phyloP scores from a whole-genome alignment of 495 filamentous ascomycete genomes.

The Neurospora sp. region DNA sequence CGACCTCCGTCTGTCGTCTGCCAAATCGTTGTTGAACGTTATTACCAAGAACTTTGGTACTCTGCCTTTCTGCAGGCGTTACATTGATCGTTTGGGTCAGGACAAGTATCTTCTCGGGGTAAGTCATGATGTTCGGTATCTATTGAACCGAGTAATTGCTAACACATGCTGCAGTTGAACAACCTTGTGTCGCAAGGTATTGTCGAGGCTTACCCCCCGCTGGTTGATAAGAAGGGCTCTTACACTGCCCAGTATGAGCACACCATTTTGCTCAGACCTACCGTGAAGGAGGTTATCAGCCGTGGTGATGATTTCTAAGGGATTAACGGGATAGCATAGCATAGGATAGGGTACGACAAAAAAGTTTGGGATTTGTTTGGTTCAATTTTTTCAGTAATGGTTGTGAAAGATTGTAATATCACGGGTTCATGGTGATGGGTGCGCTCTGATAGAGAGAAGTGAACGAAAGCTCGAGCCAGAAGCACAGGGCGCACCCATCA shows the following conservation, averaged over 20 bases:
- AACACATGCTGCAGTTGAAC: conserved; percentile 54
- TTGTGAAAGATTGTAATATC: background rate
- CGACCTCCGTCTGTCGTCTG: conserved; percentile 59
- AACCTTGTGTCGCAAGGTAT: conserved; percentile 77
- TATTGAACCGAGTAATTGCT: background rate
- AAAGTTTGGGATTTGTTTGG: background rate
- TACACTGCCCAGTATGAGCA: conserved; percentile 95
- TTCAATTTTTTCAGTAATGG: background rate
- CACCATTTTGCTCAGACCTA: conserved; percentile 82
- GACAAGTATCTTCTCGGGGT: conserved; percentile 82
- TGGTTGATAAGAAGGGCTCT: conserved; percentile 87
- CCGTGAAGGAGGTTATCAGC: conserved; percentile 86
- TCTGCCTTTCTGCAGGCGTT: conserved; percentile 75
- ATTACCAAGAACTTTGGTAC: conserved; percentile 93
- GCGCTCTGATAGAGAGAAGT: background rate
- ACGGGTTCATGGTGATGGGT: background rate
- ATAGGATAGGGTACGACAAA: background rate
- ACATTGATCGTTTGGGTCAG: conserved; percentile 75
- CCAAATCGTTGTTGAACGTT: conserved; percentile 70
- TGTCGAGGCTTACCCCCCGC: conserved; percentile 81
- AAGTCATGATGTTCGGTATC: conserved; percentile 21
- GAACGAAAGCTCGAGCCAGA: background rate
- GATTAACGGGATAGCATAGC: background rate
- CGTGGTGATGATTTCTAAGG: conserved; percentile 78
- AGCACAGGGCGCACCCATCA: background rate